Evolutionary conservation across 306 rosid genomes (phyloP).

Genomic region (Cicer yamashitae): DNA sequence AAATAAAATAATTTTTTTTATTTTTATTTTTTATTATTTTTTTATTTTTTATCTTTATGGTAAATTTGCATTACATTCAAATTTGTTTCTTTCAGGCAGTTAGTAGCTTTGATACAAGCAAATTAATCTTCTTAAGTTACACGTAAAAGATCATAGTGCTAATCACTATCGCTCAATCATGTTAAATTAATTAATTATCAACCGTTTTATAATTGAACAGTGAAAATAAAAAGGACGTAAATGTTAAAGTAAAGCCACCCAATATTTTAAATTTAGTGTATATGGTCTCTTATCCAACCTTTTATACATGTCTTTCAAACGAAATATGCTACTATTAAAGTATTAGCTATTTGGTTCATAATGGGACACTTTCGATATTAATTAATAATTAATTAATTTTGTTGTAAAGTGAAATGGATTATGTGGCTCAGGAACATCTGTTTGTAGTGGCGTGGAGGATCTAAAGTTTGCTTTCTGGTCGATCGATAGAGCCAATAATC

Average conservation of each 20-base stretch:
- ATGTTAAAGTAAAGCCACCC: conserved; percentile 55
- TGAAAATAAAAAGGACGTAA: conserved; percentile 32
- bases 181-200: background rate
- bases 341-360: conserved; percentile 42
- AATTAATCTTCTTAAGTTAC: conserved; percentile 26
- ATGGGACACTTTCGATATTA: conserved; percentile 46
- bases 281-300: conserved; percentile 39
- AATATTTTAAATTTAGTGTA: conserved; percentile 35
- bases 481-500: conserved; percentile 37
- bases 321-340: conserved; percentile 32
- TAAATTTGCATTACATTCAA: background rate
- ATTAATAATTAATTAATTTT: conserved; percentile 43
- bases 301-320: conserved; percentile 40
- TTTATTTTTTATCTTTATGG: no score
- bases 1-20: no score
- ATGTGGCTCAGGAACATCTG: conserved; percentile 50
- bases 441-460: conserved; percentile 40
- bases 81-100: conserved; percentile 16
- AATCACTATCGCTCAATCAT: conserved; percentile 39
- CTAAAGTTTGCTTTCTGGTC: conserved; percentile 37
- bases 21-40: no score
- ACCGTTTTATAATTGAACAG: conserved; percentile 6
- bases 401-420: conserved; percentile 48
- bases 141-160: conserved; percentile 18
- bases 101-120: conserved; percentile 23